Evolutionary conservation across 495 filamentous ascomycete species (phyloP), one percentile per base, ranked within the genome.

Genomic region (Aspergillus saccharolyticus): DNA sequence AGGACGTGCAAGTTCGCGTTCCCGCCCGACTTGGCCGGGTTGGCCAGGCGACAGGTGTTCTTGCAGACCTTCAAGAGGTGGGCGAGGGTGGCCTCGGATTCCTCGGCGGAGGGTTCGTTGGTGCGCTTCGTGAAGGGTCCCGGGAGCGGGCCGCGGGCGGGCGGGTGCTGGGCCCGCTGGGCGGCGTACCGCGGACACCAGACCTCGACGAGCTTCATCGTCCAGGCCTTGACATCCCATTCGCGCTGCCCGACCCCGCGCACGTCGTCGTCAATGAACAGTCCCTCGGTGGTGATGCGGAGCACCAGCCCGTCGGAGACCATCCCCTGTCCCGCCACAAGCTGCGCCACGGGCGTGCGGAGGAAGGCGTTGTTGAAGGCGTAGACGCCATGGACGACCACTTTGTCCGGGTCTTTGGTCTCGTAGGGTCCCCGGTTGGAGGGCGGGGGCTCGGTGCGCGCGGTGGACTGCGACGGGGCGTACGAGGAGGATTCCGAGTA

Each of bases 201-300:
- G 69, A 97, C 86, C 78, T 98, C 94, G 61, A 94, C 84, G 22
- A 85, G 76, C 71, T 92, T 96, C 73, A 98, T 81, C 14, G 90
- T 96, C 94, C 94, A 97, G 17, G 93, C 92, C 68, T 97, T 97
- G 70, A 97, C 82, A 68, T 98, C 94, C 95, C 95, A 98, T 74
- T 97, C 95, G 49, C 94, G 82, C 68, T 96, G 90, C 18, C 87
- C 84, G 2, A 96, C 87, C 43, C 85, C 85, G 17, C 91, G 84
- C 42, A 96, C 77, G 63, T 96, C 94, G 68, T 97, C 95, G 66
- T 98, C 94, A 62, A 98, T 90, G 70, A 97, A 97, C 33, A 97
- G 82, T 4, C 94, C 94, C 69, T 96, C 94, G 2, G 86, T 91
- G 1, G 85, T 89, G 63, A 96, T 90, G 12, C 85, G 81, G 44